Evolutionary conservation across 805 yeast species (phyloP).

Genomic region (Kurtzmaniella fragi): DNA sequence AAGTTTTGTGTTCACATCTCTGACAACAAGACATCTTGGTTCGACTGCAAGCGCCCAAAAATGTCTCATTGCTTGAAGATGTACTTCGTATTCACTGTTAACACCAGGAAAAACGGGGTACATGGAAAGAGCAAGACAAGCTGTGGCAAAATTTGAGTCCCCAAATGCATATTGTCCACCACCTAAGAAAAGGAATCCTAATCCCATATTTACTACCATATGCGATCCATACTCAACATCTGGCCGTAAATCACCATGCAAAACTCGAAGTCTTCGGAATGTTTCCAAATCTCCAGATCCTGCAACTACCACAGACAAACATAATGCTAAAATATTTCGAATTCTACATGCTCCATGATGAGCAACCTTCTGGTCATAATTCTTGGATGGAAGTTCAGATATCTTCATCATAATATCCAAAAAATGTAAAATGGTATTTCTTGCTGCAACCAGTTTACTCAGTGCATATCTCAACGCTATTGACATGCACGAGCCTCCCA

Average conservation of each 20-base stretch:
- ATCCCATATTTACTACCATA: constrained; percentile 72
- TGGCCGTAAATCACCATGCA: constrained; percentile 55
- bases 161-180: constrained; percentile 87
- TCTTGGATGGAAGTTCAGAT: constrained; percentile 35
- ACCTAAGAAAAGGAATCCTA: constrained; percentile 86
- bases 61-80: constrained; percentile 80
- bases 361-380: constrained; percentile 57
- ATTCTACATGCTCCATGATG: constrained; percentile 48
- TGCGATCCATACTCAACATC: constrained; percentile 57
- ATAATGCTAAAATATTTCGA: constrained; percentile 56
- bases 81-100: constrained; percentile 39
- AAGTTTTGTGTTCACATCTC: constrained; percentile 59
- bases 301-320: constrained; percentile 74
- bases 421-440: constrained; percentile 49
- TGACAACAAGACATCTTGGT: constrained; percentile 71
- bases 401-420: constrained; percentile 48
- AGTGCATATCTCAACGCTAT: constrained; percentile 78
- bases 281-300: constrained; percentile 86
- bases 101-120: constrained; percentile 65
- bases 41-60: constrained; percentile 87
- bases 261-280: constrained; percentile 63
- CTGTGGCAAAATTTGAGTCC: constrained; percentile 58
- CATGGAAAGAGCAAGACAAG: constrained; percentile 65
- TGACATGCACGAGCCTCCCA: constrained; percentile 73
- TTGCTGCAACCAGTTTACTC: constrained; percentile 47